Evolutionary conservation across 139 green algal species (phyloP).

Genomic region (Chlorella sp.): DNA sequence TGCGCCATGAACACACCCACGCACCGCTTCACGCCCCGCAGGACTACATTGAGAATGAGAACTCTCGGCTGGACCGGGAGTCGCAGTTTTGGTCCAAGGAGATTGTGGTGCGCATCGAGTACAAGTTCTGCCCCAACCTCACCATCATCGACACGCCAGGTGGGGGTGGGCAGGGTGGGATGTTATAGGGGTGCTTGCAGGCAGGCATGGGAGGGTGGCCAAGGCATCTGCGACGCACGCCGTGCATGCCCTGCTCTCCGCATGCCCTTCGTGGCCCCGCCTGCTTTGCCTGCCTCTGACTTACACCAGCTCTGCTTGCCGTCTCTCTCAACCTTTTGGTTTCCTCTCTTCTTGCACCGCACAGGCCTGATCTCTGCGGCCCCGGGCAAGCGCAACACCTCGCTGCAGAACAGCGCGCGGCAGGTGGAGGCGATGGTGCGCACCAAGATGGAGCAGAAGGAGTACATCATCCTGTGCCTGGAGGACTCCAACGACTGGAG

Average conservation of each 20-base stretch:
- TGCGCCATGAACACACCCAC: neutral
- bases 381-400: conserved; percentile 81
- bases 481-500: conserved; percentile 95
- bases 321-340: neutral
- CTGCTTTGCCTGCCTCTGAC: neutral
- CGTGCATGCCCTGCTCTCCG: neutral
- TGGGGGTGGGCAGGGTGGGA: conserved; percentile 40
- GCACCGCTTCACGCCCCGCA: conserved; percentile 36
- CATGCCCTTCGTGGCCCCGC: neutral
- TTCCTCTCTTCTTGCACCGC: neutral
- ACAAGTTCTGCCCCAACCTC: conserved; percentile 96
- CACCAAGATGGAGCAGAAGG: conserved; percentile 89
- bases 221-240: neutral
- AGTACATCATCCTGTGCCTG: conserved; percentile 97
- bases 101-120: conserved; percentile 95
- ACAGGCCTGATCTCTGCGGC: conserved; percentile 92
- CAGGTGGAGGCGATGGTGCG: conserved; percentile 91
- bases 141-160: conserved; percentile 98
- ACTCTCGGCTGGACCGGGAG: conserved; percentile 86
- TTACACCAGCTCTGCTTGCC: neutral
- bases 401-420: conserved; percentile 70
- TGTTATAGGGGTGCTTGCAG: neutral
- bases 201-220: neutral
- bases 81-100: conserved; percentile 93
- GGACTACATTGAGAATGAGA: conserved; percentile 94